Base-by-base conservation (phyloP, 2,329 filamentous ascomycete species). In the Aspergillus vadensis region DNA sequence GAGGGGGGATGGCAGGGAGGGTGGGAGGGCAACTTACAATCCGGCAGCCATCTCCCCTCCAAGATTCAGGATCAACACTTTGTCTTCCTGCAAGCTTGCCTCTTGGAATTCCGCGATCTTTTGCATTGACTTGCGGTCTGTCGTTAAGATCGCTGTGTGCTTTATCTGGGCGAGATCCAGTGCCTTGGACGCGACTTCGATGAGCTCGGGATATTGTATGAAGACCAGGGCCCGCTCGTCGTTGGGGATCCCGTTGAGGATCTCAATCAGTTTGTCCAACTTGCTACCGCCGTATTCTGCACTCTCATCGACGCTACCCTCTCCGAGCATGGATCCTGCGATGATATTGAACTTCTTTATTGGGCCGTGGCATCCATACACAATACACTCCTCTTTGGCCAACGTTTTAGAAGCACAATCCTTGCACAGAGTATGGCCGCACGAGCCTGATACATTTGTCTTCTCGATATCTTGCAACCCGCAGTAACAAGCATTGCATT, bases 1-100 rank as follows among this genome's bases (percentile, higher is more conserved):
- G 12, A 36, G 32, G 32, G 32, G 12, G 32, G 32, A 4, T 36
- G 32, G 32, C 5, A 14, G 32, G 32, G 12, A 14, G 32, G 32
- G 32, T 38, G 38, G 30, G 27, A 39, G 36, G 17, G 15, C 7
- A n/a, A 79, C 82, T 81, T 77, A 85, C 84, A 83, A 72, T 55
- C 88, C 88, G 32, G 87, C 82, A 2, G 87, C 84, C 56, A 83
- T 83, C 36, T 84, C 83, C 63, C 81, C 80, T 1, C 80, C 81
- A 2, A 86, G 75, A 59, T 85, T 83, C 30, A 90, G 74, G 15
- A 90, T 75, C 4, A 89, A 74, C 0, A 86, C 83, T 55, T 81
- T 83, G 30, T 70, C 63, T 15, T 72, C 59, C 50, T 67, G 57
- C 32, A 70, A 77, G 51, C 62, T 76, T 60, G 72, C 67, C 10